A percentile compares a stretch with the other conserved stretches of the same genome.
Evolutionary conservation across 2,329 filamentous ascomycete species (phyloP).

Genomic region (Bipolaris victoriae): DNA sequence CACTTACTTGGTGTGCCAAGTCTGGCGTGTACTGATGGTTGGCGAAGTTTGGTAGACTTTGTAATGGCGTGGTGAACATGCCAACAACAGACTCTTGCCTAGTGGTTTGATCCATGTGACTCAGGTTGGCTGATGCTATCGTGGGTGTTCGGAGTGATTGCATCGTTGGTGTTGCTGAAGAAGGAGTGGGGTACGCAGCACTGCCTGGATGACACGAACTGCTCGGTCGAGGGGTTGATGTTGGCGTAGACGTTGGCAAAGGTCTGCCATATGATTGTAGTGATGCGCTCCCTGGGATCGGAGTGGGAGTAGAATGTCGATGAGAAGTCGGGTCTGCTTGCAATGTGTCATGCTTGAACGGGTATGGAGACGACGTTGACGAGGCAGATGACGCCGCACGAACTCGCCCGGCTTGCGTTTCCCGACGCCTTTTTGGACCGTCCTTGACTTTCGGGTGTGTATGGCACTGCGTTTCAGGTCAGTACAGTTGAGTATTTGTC

Average conservation of each 20-base stretch:
- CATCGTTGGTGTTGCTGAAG: constrained; percentile 30
- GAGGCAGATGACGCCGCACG: constrained; percentile 47
- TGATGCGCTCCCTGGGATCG: constrained; percentile 30
- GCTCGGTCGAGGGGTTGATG: constrained; percentile 26
- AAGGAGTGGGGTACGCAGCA: constrained; percentile 36
- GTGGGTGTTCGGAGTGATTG: constrained; percentile 31
- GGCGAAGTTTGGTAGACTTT: constrained; percentile 33
- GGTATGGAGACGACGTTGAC: constrained; percentile 43
- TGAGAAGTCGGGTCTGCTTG: constrained; percentile 30
- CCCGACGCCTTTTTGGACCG: constrained; percentile 51
- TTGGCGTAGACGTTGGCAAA: constrained; percentile 31
- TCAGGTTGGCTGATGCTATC: constrained; percentile 23
- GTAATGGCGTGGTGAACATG: constrained; percentile 42
- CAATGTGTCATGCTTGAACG: constrained; percentile 37
- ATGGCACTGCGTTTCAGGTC: constrained; percentile 46
- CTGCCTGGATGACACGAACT: constrained; percentile 27
- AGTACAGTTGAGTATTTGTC: constrained; percentile 28
- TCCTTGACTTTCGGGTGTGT: constrained; percentile 54
- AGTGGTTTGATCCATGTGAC: constrained; percentile 10
- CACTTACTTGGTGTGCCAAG: constrained; percentile 40
- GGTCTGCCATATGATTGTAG: constrained; percentile 29
- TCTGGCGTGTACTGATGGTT: constrained; percentile 22
- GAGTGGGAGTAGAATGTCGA: constrained; percentile 42
- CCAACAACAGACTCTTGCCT: constrained; percentile 38
- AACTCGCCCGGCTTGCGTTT: constrained; percentile 47